Conservation (phyloP, 345 rosid species). For the Turritis glabra region DNA sequence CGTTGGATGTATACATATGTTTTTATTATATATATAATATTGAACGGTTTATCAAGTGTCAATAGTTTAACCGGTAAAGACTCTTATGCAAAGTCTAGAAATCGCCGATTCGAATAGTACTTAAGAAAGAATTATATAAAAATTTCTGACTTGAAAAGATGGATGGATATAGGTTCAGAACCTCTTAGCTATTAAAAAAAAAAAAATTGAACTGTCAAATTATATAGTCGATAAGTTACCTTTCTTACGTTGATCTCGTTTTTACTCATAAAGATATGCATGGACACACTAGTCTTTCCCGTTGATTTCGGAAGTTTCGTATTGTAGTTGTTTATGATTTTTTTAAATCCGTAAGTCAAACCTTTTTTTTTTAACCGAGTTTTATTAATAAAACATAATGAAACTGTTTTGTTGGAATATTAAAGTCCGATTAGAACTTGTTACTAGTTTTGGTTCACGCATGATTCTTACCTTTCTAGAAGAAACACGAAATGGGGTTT, state of each 20-base stretch:
- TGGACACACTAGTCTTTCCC: neutral
- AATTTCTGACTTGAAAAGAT: too few relatives aligned
- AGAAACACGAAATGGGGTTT: slow-evolving; percentile 5
- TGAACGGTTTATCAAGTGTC: too few relatives aligned
- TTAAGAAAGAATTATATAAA: too few relatives aligned
- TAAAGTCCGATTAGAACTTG: neutral
- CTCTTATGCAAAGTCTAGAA: too few relatives aligned
- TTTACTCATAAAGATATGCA: slow-evolving; percentile 6
- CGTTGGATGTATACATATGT: neutral
- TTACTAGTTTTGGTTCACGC: slow-evolving; percentile 4
- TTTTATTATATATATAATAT: neutral
- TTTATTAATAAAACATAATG: too few relatives aligned
- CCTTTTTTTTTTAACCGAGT: neutral
- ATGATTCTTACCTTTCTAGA: slow-evolving; percentile 13
- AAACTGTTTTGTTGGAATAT: neutral
- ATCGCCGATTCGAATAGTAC: too few relatives aligned
- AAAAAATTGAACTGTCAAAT: neutral
- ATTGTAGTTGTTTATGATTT: neutral
- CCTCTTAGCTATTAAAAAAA: too few relatives aligned
- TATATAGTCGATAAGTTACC: neutral
- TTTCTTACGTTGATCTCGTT: neutral
- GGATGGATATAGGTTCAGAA: too few relatives aligned
- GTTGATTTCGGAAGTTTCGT: slow-evolving; percentile 1
- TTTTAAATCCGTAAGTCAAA: neutral
- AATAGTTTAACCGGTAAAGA: too few relatives aligned